Conservation (phyloP, 192 early-diverging fungal genomes). For the Phlyctochytrium bullatum region DNA sequence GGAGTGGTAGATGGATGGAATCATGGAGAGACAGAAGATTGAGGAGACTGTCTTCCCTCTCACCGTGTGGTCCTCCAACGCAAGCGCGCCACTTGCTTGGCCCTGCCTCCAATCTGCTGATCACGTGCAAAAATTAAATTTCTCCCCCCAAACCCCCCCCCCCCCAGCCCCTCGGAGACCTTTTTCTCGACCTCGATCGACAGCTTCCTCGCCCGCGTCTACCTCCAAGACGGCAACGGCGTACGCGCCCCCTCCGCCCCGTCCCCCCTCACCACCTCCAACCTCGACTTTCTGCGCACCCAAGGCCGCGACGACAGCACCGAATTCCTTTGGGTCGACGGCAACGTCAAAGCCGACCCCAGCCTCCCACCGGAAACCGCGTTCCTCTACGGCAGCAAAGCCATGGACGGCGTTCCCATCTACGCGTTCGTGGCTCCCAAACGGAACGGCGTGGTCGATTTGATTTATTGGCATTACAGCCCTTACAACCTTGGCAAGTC, state of each 20-base stretch:
- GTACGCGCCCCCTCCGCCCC: neutral
- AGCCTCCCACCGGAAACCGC: neutral
- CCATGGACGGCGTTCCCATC: slow-evolving; percentile 1
- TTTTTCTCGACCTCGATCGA: slow-evolving; percentile 7
- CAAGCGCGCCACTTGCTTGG: neutral
- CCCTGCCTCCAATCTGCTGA: too few relatives aligned
- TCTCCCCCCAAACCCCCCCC: neutral
- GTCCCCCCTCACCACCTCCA: neutral
- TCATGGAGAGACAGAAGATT: too few relatives aligned
- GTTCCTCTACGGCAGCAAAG: neutral
- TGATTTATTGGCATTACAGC: slow-evolving; percentile 7
- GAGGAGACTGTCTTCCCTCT: too few relatives aligned
- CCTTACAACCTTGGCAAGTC: slow-evolving; percentile 9
- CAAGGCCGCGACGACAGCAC: neutral
- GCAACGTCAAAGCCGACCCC: neutral
- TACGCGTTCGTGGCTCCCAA: slow-evolving; percentile 4
- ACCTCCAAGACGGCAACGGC: slow-evolving; percentile 3
- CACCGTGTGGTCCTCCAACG: neutral
- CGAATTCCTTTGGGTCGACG: neutral
- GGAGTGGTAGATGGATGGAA: too few relatives aligned
- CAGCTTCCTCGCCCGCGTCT: neutral
- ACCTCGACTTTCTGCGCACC: neutral
- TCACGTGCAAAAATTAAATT: too few relatives aligned
- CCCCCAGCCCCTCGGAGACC: neutral
- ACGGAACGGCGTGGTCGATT: slow-evolving; percentile 4